Percentiles rank a stretch among this genome's conserved stretches.
phyloP scores from a whole-genome alignment of 768 basidiomycete genomes.

The Gloeostereum incarnatum region DNA sequence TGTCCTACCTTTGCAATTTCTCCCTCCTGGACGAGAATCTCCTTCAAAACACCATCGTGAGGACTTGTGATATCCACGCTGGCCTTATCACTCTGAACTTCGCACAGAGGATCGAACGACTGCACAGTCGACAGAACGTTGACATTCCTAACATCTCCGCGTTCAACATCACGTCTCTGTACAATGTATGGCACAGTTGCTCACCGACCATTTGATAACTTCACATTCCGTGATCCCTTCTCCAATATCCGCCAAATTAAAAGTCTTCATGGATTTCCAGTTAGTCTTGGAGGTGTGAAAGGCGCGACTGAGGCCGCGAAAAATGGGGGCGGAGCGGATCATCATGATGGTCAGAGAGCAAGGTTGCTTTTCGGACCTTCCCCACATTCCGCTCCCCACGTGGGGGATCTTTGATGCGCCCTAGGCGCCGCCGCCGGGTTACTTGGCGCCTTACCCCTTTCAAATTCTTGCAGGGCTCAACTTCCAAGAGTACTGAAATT shows the following conservation, averaged over 20 bases:
- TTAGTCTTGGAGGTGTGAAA: background rate
- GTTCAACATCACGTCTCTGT: no score
- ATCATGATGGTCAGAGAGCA: no score
- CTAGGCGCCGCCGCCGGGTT: no score
- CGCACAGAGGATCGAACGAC: slow-evolving; percentile 63
- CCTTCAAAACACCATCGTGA: slow-evolving; percentile 65
- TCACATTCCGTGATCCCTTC: slow-evolving; percentile 91
- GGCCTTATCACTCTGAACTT: slow-evolving; percentile 87
- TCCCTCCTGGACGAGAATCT: slow-evolving; percentile 71
- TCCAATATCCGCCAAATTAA: slow-evolving; percentile 80
- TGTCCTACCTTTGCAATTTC: slow-evolving; percentile 78
- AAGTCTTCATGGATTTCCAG: slow-evolving; percentile 23
- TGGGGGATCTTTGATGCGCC: no score
- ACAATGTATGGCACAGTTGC: slow-evolving; percentile 2
- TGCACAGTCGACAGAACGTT: slow-evolving; percentile 27
- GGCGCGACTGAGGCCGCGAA: no score
- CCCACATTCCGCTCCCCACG: no score
- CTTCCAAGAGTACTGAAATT: no score
- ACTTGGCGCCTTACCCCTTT: no score
- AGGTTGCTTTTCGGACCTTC: no score
- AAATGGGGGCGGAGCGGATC: no score
- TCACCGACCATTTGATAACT: slow-evolving; percentile 66
- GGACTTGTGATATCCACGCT: slow-evolving; percentile 88
- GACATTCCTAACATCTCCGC: no score
- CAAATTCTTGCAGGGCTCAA: no score